Evolutionary conservation across 176 grass and related monocot species (phyloP).

Genomic region (Oryza officinalis): DNA sequence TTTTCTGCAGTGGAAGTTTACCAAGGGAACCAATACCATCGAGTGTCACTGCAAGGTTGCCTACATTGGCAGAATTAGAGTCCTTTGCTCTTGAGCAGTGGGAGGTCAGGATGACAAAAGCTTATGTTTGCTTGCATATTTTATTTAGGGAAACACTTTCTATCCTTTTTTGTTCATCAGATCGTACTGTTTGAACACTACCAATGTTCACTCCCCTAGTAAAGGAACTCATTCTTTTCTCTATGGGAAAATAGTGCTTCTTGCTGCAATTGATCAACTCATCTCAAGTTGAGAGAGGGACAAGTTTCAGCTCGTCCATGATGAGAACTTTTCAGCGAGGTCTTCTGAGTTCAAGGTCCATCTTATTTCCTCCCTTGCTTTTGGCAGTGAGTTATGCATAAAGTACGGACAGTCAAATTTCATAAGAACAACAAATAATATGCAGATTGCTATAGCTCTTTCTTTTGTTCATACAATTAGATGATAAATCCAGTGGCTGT

Average conservation of each 20-base stretch:
- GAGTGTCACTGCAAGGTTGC: slow-evolving; percentile 69
- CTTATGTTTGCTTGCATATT: slow-evolving; percentile 27
- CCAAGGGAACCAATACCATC: slow-evolving; percentile 72
- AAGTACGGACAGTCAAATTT: slow-evolving; percentile 7
- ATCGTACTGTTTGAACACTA: slow-evolving; percentile 1
- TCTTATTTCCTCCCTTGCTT: slow-evolving; percentile 25
- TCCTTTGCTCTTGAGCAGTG: slow-evolving; percentile 77
- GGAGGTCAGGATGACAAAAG: slow-evolving; percentile 61
- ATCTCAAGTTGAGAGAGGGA: slow-evolving; percentile 73
- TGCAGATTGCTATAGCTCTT: slow-evolving; percentile 8
- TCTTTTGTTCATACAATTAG: slow-evolving; percentile 5
- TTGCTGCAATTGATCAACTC: slow-evolving; percentile 98
- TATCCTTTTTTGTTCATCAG: slow-evolving; percentile 11
- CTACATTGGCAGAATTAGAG: slow-evolving; percentile 70
- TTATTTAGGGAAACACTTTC: background rate
- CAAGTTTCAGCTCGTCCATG: slow-evolving; percentile 82
- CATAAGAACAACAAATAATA: background rate
- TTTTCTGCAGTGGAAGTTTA: slow-evolving; percentile 71
- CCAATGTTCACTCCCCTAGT: background rate
- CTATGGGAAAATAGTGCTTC: slow-evolving; percentile 57
- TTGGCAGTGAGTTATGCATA: slow-evolving; percentile 12
- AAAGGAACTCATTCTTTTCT: slow-evolving; percentile 9
- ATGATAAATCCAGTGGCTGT: slow-evolving; percentile 11
- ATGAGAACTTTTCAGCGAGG: slow-evolving; percentile 89
- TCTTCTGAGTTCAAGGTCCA: slow-evolving; percentile 83